Evolutionary conservation across 2,329 filamentous ascomycete genomes (phyloP), one percentile per base, ranked within the genome.

Genomic region (Ascosphaera aggregata): DNA sequence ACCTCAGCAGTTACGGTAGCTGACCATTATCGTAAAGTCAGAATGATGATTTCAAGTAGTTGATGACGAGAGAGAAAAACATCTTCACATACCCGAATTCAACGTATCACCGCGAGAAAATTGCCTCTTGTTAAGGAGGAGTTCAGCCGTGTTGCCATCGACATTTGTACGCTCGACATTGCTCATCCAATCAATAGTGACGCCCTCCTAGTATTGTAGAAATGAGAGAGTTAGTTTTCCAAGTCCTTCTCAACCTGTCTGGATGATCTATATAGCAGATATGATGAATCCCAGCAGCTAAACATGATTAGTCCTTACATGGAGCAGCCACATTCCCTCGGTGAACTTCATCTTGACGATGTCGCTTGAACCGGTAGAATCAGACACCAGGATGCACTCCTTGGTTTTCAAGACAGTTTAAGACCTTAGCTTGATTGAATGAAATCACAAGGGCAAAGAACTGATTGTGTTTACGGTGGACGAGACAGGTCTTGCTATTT

Each of bases 171-270:
- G 46, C 43, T 59, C 56, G 27, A 58, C 54, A 45, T 59, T 57
- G 46, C 50, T 54, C 55, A 59, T 58, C 56, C 56, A 59, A 39
- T 58, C 56, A 41, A 58, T 53, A 13, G 42, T 46, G 35, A 57
- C 47, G 38, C 55, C 55, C 36, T 58, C 54, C 54, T 56, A 15
- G 5, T 7, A 35, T 16, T 16, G 16, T 5, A 18, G 5, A 15
- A 5, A 18, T 16, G 7, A 35, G 34, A 7, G n/a, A 18, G 15
- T 31, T 31, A 15, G 27, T 31, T 15, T 9, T 31, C 15, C 27
- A 31, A 31, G 27, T 9, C 27, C 27, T n/a, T n/a, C n/a, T n/a
- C n/a, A n/a, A n/a, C n/a, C n/a, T n/a, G n/a, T n/a, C n/a, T n/a
- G n/a, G n/a, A n/a, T n/a, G n/a, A n/a, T n/a, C n/a, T n/a, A n/a